phyloP scores from a whole-genome alignment of 108 stramenopile species.

The Cyclotella kingstonii region DNA sequence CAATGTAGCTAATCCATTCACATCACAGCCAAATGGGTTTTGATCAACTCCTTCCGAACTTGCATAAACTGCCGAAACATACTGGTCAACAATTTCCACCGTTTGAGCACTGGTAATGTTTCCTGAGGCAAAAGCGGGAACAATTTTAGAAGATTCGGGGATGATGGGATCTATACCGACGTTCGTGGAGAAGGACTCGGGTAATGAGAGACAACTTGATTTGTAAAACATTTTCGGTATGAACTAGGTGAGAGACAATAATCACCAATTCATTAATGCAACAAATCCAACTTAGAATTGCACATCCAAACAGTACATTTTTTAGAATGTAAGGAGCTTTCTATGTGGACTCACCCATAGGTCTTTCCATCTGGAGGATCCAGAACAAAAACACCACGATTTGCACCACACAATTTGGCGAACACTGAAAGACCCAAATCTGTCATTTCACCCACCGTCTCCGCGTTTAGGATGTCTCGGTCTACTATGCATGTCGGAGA shows the following conservation, averaged over 20 bases:
- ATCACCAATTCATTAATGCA: too few species aligned
- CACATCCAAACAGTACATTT: too few species aligned
- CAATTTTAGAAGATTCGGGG: constrained; percentile 47
- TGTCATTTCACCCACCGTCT: constrained; percentile 52
- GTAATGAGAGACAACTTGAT: constrained; percentile 26
- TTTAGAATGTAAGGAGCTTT: too few species aligned
- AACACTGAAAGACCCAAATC: constrained; percentile 77
- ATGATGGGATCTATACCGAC: constrained; percentile 22
- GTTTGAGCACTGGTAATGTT: constrained; percentile 55
- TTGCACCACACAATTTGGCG: constrained; percentile 77
- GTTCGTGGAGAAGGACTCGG: constrained; percentile 29
- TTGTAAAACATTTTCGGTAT: neutral
- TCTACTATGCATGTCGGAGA: constrained; percentile 55
- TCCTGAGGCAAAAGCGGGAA: constrained; percentile 30
- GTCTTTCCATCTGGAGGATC: constrained; percentile 81
- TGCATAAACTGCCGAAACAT: constrained; percentile 50
- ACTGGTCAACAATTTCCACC: constrained; percentile 52
- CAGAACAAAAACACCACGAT: constrained; percentile 88
- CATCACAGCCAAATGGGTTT: constrained; percentile 60
- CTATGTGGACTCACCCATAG: constrained; percentile 36
- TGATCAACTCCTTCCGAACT: constrained; percentile 32
- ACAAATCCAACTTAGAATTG: too few species aligned
- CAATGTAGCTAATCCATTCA: constrained; percentile 60
- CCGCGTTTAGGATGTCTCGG: constrained; percentile 50
- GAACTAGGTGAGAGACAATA: neutral